phyloP scores from a whole-genome alignment of 1,139 yeast genomes.

The Debaryomyces coudertii region DNA sequence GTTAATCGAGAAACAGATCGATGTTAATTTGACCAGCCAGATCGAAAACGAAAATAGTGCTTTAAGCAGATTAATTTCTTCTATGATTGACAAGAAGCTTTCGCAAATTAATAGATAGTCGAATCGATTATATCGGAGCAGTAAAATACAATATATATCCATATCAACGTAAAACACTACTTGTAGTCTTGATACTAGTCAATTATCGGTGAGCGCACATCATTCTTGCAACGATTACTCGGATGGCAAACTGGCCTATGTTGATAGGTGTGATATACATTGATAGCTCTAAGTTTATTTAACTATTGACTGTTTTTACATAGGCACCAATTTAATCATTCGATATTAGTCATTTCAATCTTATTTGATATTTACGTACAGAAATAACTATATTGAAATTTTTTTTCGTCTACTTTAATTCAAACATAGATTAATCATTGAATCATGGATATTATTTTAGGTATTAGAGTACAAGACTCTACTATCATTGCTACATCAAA shows the following conservation, averaged over 20 bases:
- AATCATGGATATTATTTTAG: constrained; percentile 84
- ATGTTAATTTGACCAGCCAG: constrained; percentile 56
- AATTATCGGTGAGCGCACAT: constrained; percentile 7
- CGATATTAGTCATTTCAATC: background rate
- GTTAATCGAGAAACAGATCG: constrained; percentile 84
- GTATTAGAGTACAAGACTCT: constrained; percentile 78
- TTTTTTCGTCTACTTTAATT: background rate
- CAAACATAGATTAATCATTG: background rate
- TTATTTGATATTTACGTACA: background rate
- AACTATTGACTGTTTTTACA: background rate
- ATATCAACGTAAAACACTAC: background rate
- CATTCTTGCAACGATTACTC: constrained; percentile 6
- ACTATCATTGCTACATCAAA: constrained; percentile 90
- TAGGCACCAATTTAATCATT: background rate
- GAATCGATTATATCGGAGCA: background rate
- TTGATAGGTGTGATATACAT: background rate
- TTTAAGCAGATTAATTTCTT: constrained; percentile 47
- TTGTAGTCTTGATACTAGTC: background rate
- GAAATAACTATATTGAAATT: background rate
- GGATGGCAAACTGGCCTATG: constrained; percentile 12
- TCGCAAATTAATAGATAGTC: constrained; percentile 14
- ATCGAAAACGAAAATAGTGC: constrained; percentile 46
- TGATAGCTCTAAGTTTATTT: background rate
- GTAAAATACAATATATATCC: background rate
- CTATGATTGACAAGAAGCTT: constrained; percentile 56